Conservation (phyloP, 31 red algal species). For the Endocladia muricata region DNA sequence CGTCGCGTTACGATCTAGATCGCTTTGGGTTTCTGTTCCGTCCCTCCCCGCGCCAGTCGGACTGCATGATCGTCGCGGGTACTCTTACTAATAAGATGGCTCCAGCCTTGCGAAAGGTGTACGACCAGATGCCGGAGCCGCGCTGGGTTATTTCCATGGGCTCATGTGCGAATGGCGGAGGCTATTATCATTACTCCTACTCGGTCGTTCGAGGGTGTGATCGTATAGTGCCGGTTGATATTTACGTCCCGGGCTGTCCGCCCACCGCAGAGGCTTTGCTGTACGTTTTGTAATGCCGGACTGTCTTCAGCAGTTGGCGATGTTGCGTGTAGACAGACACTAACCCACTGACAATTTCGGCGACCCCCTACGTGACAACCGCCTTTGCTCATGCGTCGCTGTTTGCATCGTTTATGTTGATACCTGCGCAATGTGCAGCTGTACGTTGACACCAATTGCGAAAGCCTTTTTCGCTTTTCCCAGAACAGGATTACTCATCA, state of each 20-base stretch:
- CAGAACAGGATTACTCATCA: no score
- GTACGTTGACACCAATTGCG: no score
- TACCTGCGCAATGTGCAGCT: no score
- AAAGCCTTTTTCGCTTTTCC: no score
- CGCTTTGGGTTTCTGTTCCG: constrained; percentile 98
- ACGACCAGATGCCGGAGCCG: constrained; percentile 99
- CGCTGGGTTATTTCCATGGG: constrained; percentile 99
- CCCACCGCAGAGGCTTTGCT: constrained; percentile 95
- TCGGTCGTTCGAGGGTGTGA: constrained; percentile 97
- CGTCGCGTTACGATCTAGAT: constrained; percentile 97
- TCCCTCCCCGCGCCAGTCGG: constrained; percentile 94
- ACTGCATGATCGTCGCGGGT: constrained; percentile 99
- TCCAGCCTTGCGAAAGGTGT: constrained; percentile 93
- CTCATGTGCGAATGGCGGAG: constrained; percentile 94
- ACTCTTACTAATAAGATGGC: constrained; percentile 99
- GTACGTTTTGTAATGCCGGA: constrained; percentile 32
- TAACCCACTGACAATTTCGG: no score
- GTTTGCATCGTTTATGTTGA: no score
- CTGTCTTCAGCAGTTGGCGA: no score
- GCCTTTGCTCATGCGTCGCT: no score
- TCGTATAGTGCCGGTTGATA: constrained; percentile 98
- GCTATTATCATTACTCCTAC: constrained; percentile 99
- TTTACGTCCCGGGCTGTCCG: constrained; percentile 99
- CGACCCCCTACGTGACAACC: no score
- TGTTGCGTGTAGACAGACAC: no score